Evolutionary conservation across 306 rosid species (phyloP).

Genomic region (Acacia melanoxylon): DNA sequence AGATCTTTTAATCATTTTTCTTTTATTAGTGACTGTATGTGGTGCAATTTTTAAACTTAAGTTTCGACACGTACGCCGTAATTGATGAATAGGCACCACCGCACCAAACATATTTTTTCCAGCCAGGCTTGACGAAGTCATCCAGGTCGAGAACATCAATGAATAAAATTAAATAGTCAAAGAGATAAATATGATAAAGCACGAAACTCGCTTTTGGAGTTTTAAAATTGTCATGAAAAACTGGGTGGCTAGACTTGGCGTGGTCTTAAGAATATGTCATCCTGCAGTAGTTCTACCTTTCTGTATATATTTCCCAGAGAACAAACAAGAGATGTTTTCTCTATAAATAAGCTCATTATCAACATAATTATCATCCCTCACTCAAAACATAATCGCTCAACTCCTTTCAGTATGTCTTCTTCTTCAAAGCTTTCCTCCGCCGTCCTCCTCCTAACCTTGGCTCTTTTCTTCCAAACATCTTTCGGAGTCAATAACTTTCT

Average conservation of each 20-base stretch:
- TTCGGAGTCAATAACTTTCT: not conserved
- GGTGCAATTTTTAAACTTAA: not conserved
- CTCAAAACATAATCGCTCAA: not conserved
- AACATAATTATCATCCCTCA: not conserved
- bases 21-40: no score
- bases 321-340: not conserved
- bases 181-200: not conserved
- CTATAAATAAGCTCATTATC: not conserved
- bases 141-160: not conserved
- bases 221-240: not conserved
- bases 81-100: not conserved
- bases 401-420: not conserved
- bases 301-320: not conserved
- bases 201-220: not conserved
- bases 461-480: not conserved
- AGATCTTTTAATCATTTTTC: no score
- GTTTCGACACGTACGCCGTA: not conserved
- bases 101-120: not conserved
- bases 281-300: not conserved
- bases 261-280: not conserved
- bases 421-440: not conserved
- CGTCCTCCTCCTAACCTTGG: not conserved
- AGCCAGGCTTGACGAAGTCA: not conserved
- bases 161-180: not conserved
- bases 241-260: not conserved